Evolutionary conservation across 2,329 filamentous ascomycete genomes (phyloP).

Genomic region (Zymoseptoria tritici): DNA sequence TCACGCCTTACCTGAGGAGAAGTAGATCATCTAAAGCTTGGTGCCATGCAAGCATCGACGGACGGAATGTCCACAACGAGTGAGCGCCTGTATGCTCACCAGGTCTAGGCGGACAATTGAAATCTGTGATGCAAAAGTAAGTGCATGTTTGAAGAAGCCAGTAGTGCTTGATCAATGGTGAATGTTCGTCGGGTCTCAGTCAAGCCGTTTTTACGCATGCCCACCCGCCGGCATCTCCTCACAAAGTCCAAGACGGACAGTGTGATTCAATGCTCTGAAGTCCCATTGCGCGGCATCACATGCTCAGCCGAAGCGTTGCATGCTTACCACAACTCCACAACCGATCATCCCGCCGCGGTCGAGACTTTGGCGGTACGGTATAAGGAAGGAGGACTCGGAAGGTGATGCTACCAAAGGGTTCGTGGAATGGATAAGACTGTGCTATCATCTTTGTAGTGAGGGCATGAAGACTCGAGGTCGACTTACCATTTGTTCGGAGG

Average conservation of each 20-base stretch:
- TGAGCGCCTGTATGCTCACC: neutral
- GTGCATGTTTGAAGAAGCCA: neutral
- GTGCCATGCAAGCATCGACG: neutral
- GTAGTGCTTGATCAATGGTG: neutral
- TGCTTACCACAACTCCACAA: slow-evolving; percentile 31
- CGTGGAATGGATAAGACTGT: slow-evolving; percentile 36
- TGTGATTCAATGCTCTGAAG: slow-evolving; percentile 28
- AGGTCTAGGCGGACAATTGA: neutral
- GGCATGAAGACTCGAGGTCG: neutral
- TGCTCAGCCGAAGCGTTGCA: slow-evolving; percentile 15
- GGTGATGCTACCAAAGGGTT: slow-evolving; percentile 29
- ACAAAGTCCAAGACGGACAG: slow-evolving; percentile 30
- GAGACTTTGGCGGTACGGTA: slow-evolving; percentile 28
- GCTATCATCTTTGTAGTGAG: slow-evolving; percentile 29
- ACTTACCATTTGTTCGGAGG: slow-evolving; percentile 8
- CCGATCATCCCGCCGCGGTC: slow-evolving; percentile 29
- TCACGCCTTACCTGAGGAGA: neutral
- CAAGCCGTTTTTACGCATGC: slow-evolving; percentile 34
- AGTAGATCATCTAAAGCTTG: neutral
- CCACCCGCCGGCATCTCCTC: slow-evolving; percentile 30
- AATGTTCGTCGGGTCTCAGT: slow-evolving; percentile 21
- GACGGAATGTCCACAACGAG: neutral
- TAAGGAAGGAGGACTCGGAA: slow-evolving; percentile 31
- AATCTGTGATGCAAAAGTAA: neutral
- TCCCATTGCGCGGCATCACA: slow-evolving; percentile 23